Conservation (phyloP, 2,329 filamentous ascomycete genomes). For the Paramyrothecium sp. region DNA sequence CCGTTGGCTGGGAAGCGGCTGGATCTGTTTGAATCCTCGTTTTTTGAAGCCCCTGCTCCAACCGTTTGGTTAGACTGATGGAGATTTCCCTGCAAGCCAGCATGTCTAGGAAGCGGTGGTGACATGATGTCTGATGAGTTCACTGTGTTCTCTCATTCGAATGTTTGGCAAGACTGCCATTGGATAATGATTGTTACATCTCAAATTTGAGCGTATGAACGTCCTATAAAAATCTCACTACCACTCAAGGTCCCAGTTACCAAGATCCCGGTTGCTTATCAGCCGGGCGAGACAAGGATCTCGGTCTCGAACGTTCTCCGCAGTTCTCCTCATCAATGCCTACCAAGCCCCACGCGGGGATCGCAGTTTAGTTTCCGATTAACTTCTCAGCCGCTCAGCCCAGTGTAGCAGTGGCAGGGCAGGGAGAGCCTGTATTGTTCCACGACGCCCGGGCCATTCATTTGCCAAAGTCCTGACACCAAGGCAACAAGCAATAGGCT, state of each 20-base stretch:
- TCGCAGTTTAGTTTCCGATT: not conserved
- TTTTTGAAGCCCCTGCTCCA: not conserved
- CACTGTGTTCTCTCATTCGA: not conserved
- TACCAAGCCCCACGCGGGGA: not conserved
- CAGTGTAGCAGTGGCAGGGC: not conserved
- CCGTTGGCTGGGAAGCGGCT: not conserved
- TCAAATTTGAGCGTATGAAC: not conserved
- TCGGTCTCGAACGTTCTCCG: not conserved
- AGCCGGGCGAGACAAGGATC: not conserved
- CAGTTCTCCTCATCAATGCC: not conserved
- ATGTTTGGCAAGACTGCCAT: not conserved
- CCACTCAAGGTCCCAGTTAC: not conserved
- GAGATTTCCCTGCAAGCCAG: not conserved
- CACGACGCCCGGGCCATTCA: not conserved
- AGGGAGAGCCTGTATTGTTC: not conserved
- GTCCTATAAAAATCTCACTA: not conserved
- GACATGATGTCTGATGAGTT: not conserved
- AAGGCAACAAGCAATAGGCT: not conserved
- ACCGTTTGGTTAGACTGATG: not conserved
- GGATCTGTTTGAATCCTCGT: not conserved
- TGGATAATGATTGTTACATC: not conserved
- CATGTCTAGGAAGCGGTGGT: not conserved
- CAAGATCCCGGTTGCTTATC: not conserved
- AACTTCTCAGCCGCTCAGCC: not conserved
- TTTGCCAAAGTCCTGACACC: not conserved